phyloP scores from a whole-genome alignment of 2,329 filamentous ascomycete genomes.

The Claviceps maximensis region DNA sequence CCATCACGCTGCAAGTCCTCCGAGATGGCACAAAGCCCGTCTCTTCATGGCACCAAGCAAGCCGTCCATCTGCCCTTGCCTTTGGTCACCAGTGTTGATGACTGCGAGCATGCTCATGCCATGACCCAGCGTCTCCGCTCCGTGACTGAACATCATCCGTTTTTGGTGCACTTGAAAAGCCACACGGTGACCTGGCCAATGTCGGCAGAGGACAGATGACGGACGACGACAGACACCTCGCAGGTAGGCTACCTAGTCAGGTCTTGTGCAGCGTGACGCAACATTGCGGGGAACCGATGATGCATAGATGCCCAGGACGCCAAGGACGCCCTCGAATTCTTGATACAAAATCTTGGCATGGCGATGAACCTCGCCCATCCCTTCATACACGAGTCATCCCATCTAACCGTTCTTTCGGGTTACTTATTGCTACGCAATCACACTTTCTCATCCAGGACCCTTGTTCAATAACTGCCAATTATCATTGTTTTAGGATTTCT shows the following conservation, averaged over 20 bases:
- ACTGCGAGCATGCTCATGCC: no score
- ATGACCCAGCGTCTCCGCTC: no score
- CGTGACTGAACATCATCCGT: no score
- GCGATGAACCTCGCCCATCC: background rate
- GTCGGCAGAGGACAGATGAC: background rate
- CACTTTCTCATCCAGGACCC: background rate
- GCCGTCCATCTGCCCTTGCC: no score
- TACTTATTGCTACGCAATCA: background rate
- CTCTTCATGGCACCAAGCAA: no score
- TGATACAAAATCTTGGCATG: background rate
- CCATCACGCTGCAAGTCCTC: background rate
- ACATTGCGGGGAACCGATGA: no score
- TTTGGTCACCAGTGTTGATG: no score
- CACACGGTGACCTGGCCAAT: background rate
- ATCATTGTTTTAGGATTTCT: background rate
- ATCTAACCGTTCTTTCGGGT: background rate
- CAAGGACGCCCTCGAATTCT: background rate
- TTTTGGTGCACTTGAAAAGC: background rate
- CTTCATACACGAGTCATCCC: background rate
- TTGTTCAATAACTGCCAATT: background rate
- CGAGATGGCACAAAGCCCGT: background rate
- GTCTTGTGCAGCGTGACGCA: no score
- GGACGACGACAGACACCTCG: no score
- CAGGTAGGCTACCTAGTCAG: no score
- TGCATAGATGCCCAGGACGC: no score